phyloP scores from a whole-genome alignment of 2,329 filamentous ascomycete genomes.

The Leptosphaerulina australis region DNA sequence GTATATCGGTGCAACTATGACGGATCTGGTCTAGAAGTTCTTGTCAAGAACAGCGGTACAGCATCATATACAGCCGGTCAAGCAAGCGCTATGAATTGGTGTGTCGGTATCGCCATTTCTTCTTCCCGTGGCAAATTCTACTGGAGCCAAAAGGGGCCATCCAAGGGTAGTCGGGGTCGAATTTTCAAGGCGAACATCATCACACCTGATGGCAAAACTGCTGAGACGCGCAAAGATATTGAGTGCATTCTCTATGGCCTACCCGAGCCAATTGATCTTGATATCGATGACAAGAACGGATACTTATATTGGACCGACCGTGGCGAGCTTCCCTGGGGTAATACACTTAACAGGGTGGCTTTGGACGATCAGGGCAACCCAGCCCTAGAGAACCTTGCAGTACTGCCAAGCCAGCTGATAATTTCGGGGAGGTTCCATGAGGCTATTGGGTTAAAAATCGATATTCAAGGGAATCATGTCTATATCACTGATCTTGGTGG shows the following conservation, averaged over 20 bases:
- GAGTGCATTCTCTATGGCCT: conserved; percentile 37
- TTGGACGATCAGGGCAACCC: conserved; percentile 41
- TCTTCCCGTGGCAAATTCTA: conserved; percentile 55
- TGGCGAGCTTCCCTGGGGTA: conserved; percentile 62
- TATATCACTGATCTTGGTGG: conserved; percentile 32
- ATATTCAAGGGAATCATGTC: conserved; percentile 7
- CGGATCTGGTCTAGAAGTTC: conserved; percentile 12
- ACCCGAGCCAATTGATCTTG: conserved; percentile 60
- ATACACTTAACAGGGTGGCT: conserved; percentile 56
- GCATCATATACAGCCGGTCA: neutral
- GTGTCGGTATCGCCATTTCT: conserved; percentile 62
- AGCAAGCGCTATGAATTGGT: conserved; percentile 55
- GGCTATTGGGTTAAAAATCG: conserved; percentile 30
- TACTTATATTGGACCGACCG: conserved; percentile 67
- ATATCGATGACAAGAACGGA: conserved; percentile 55
- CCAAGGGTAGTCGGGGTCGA: conserved; percentile 58
- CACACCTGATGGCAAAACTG: conserved; percentile 38
- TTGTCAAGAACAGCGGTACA: conserved; percentile 13
- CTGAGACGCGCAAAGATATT: conserved; percentile 23
- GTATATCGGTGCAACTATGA: conserved; percentile 39
- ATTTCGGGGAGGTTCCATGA: conserved; percentile 32
- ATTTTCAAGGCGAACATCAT: conserved; percentile 60
- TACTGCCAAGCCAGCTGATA: neutral
- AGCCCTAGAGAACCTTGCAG: neutral
- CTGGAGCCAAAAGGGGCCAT: conserved; percentile 66